phyloP scores from a whole-genome alignment of 805 yeast genomes.

The Kazachstania africana region DNA sequence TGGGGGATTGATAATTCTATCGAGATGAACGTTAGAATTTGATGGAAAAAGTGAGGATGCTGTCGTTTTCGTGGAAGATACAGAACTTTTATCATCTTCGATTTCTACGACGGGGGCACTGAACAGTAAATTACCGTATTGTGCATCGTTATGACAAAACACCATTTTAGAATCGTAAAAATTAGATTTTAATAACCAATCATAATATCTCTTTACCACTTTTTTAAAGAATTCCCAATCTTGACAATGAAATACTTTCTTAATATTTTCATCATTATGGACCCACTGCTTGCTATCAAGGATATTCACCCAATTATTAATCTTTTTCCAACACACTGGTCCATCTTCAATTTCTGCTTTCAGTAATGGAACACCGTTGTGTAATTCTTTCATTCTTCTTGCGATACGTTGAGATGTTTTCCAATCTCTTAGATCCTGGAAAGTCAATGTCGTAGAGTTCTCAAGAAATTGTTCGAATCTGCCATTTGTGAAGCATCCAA shows the following conservation, averaged over 20 bases:
- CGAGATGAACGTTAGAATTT: conserved; percentile 17
- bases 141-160: conserved; percentile 94
- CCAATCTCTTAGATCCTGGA: conserved; percentile 61
- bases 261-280: conserved; percentile 23
- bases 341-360: conserved; percentile 44
- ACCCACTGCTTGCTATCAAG: conserved; percentile 32
- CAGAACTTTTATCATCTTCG: background rate
- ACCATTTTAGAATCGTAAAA: conserved; percentile 34
- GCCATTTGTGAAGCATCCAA: conserved; percentile 88
- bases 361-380: conserved; percentile 60
- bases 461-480: conserved; percentile 87
- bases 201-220: conserved; percentile 40
- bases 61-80: conserved; percentile 4
- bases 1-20: conserved; percentile 27
- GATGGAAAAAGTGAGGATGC: conserved; percentile 21
- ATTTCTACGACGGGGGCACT: conserved; percentile 37
- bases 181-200: conserved; percentile 44
- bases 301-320: conserved; percentile 57
- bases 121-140: conserved; percentile 83
- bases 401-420: conserved; percentile 76
- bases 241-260: conserved; percentile 28
- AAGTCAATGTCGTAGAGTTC: conserved; percentile 67
- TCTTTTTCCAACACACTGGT: conserved; percentile 58
- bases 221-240: conserved; percentile 39
- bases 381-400: conserved; percentile 92